Conservation (phyloP, 352 stramenopile genomes). For the Globisporangium okanoganense region DNA sequence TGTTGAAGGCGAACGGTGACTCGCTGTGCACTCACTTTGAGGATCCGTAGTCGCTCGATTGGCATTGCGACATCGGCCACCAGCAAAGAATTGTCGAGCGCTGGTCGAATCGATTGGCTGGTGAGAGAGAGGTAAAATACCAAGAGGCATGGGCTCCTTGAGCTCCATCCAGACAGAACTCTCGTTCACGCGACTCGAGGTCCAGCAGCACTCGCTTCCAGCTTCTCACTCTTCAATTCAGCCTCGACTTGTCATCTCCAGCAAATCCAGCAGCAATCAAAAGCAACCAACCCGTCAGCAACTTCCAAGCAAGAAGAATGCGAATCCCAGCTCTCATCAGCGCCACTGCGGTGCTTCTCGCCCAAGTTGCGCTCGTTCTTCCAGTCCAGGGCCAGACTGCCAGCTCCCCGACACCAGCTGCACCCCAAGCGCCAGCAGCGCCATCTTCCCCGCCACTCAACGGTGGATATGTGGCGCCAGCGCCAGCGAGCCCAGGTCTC, state of each 20-base stretch:
- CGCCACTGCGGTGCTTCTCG: not conserved
- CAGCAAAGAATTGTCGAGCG: not conserved
- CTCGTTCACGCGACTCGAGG: not conserved
- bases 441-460: not conserved
- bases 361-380: not conserved
- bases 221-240: not conserved
- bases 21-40: not conserved
- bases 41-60: not conserved
- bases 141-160: not conserved
- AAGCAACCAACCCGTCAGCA: not conserved
- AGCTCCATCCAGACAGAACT: not conserved
- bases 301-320: not conserved
- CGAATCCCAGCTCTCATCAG: not conserved
- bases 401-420: not conserved
- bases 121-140: not conserved
- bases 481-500: not conserved
- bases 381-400: not conserved
- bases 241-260: not conserved
- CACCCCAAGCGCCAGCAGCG: not conserved
- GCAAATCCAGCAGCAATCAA: not conserved
- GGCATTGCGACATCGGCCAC: not conserved
- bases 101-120: not conserved
- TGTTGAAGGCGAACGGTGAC: not conserved
- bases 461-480: not conserved
- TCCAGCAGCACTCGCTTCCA: not conserved